Base-by-base conservation (phyloP, 768 basidiomycete genomes). In the Lentinula sp. region DNA sequence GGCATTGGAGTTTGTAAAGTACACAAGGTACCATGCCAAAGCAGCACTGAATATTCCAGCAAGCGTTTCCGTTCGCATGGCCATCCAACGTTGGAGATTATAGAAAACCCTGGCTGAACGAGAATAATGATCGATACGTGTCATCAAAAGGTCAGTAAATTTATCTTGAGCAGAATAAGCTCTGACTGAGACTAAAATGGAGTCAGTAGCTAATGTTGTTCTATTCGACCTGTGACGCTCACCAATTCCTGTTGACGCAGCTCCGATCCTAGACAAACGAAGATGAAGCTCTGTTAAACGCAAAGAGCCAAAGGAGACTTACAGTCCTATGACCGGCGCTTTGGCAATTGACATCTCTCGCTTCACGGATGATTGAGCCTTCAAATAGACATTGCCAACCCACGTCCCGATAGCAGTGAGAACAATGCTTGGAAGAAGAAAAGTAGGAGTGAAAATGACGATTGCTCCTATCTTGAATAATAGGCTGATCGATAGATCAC, bases 91-190 rank as follows among this genome's bases (percentile, higher is more conserved):
- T 54, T 75, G 73, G 3, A 73, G 61, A 62, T 75, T 73, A 58
- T 79, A 76, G 71, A 74, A 75, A 0, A 69, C 65, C 13, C 70
- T 64, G 0, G 71, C 65, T 3, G 71, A 63, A 9, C 71, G 65
- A n/a, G 68, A 66, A 55, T 73, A 80, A 49, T 69, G 71, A 65
- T 83, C 75, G 21, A 80, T 76, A 2, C 76, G 70, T 32, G 66
- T 61, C 34, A 73, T 63, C 15, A 75, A 70, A 61, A 76, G 66
- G 63, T 35, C 43, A 59, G 61, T 70, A 70, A 70, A 79, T 21
- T 64, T 49, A 7, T 70, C 68, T 65, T 81, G 74, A 15, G 76
- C 77, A 9, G 75, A 74, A 64, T 78, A 83, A 1, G 81, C 81
- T 11, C 81, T 68, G 54, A 83, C 46, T 39, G 32, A 37, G 43